Evolutionary conservation across 164 flowering plant genomes (phyloP).

Genomic region (Macadamia tetraphylla): DNA sequence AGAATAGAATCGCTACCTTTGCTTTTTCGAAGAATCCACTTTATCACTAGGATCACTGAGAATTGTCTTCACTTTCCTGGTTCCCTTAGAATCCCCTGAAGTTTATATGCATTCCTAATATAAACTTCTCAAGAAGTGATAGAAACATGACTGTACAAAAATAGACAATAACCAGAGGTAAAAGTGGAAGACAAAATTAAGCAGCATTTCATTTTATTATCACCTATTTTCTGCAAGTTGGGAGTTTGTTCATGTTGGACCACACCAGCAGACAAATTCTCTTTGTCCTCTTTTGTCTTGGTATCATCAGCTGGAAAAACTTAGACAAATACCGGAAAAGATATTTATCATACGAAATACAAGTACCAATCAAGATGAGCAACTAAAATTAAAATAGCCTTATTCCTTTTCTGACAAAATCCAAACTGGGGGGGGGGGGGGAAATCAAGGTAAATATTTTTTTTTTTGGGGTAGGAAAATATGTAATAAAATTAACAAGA

Average conservation of each 20-base stretch:
- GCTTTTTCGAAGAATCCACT: conserved; percentile 54
- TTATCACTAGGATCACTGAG: conserved; percentile 24
- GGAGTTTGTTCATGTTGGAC: conserved; percentile 23
- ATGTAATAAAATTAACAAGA: background rate
- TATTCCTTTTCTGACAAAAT: too few species aligned
- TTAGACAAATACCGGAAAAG: background rate
- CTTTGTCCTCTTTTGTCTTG: conserved; percentile 27
- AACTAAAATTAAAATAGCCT: too few species aligned
- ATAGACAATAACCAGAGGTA: background rate
- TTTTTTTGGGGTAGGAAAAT: too few species aligned
- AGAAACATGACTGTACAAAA: background rate
- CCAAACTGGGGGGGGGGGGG: too few species aligned
- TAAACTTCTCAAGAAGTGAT: too few species aligned
- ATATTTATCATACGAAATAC: too few species aligned
- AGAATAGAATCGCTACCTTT: conserved; percentile 42
- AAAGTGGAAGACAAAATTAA: background rate
- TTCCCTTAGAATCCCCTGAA: conserved; percentile 23
- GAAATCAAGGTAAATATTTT: too few species aligned
- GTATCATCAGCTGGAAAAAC: conserved; percentile 24
- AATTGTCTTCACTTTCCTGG: conserved; percentile 22
- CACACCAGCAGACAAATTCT: conserved; percentile 5
- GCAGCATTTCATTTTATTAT: background rate
- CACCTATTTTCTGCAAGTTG: conserved; percentile 34
- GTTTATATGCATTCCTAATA: background rate
- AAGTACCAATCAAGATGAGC: too few species aligned